Conservation (phyloP, 495 filamentous ascomycete genomes). For the Ramalina peruviana region DNA sequence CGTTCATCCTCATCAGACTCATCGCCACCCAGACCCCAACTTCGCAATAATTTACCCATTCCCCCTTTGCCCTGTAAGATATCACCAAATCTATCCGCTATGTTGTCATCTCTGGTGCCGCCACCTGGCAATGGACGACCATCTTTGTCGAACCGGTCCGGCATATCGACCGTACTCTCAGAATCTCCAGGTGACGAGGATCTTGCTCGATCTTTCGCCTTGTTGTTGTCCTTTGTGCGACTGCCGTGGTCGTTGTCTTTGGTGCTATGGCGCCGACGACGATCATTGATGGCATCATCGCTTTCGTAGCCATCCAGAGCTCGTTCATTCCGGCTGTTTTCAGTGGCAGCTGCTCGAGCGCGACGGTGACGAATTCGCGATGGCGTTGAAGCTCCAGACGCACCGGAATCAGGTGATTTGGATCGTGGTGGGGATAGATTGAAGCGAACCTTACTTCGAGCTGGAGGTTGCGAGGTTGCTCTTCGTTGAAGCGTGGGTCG, state of each 20-base stretch:
- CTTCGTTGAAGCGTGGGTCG: conserved; percentile 8
- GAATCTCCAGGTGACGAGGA: conserved; percentile 21
- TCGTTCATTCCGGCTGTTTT: conserved; percentile 3
- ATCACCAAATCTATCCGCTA: conserved; percentile 23
- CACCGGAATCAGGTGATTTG: conserved; percentile 1
- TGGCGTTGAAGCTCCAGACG: conserved; percentile 9
- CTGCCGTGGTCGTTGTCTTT: conserved; percentile 1
- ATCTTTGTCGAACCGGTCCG: conserved; percentile 50
- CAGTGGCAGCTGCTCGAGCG: conserved; percentile 4
- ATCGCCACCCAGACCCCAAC: conserved; percentile 14
- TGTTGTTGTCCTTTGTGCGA: background rate
- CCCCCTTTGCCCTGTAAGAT: conserved; percentile 21
- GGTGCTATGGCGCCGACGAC: conserved; percentile 17
- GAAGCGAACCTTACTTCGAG: conserved; percentile 14
- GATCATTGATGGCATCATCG: conserved; percentile 10
- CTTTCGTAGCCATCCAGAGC: conserved; percentile 9
- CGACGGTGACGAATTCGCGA: conserved; percentile 16
- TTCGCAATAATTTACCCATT: conserved; percentile 10
- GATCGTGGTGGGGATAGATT: conserved; percentile 6
- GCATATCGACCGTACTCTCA: conserved; percentile 40
- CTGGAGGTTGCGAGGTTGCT: conserved; percentile 16
- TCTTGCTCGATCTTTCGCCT: conserved; percentile 2
- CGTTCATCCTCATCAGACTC: background rate
- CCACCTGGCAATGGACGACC: conserved; percentile 34
- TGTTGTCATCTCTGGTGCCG: conserved; percentile 21